A percentile compares a stretch with the other conserved stretches of the same genome.
These are phyloP conservation scores for Penicillium occitanis DNA, from an alignment of 2,329 filamentous ascomycete genomes.

Conservation along the genomic window DNA sequence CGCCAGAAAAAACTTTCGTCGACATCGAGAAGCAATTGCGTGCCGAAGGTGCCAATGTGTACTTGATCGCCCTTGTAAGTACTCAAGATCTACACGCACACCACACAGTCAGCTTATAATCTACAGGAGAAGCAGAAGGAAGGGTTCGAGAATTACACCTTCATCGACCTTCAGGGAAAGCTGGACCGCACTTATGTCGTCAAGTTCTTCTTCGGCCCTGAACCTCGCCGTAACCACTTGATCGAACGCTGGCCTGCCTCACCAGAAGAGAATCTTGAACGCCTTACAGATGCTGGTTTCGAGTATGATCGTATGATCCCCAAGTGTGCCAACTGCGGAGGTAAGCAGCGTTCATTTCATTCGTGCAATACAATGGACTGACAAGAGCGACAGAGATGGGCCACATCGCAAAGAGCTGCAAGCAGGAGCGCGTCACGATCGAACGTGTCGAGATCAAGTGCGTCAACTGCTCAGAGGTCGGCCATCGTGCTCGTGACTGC, in stretches of 20 bases:
- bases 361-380: neutral
- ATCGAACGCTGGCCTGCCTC: conserved; percentile 51
- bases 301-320: conserved; percentile 51
- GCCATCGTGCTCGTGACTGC: conserved; percentile 53
- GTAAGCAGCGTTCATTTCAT: conserved; percentile 31
- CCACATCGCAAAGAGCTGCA: conserved; percentile 50
- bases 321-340: conserved; percentile 53
- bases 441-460: conserved; percentile 51
- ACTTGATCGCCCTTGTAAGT: conserved; percentile 53
- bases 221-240: conserved; percentile 49
- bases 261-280: conserved; percentile 52
- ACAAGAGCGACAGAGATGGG: conserved; percentile 43
- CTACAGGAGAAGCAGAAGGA: conserved; percentile 46
- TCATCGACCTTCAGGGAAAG: conserved; percentile 56
- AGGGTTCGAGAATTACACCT: conserved; percentile 45
- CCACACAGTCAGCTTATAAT: conserved; percentile 14
- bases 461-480: conserved; percentile 48
- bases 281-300: conserved; percentile 53
- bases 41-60: conserved; percentile 47
- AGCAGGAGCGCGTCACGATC: conserved; percentile 44
- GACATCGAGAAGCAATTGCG: conserved; percentile 55
- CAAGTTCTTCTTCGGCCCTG: conserved; percentile 49
- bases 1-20: conserved; percentile 46
- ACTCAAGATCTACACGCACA: neutral
- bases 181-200: conserved; percentile 52